Evolutionary conservation across 2,329 filamentous ascomycete genomes (phyloP).

Genomic region (Curvularia lunata): DNA sequence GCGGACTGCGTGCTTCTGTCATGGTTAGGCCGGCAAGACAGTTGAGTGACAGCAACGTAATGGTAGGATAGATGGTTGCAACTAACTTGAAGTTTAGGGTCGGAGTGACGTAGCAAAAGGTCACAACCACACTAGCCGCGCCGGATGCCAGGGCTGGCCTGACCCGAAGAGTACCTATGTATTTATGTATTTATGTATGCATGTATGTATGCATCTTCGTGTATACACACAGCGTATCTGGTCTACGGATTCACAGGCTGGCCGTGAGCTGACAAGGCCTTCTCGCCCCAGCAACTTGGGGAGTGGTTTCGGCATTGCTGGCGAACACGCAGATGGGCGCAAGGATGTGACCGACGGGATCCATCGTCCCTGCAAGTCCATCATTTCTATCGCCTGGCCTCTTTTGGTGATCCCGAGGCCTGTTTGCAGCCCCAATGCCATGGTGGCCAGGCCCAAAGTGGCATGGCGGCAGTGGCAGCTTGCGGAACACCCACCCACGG

Average conservation of each 20-base stretch:
- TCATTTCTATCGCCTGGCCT: conserved; percentile 6
- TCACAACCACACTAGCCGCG: conserved; percentile 13
- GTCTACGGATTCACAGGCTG: background rate
- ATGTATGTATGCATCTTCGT: background rate
- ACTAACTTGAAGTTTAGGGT: background rate
- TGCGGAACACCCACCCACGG: conserved; percentile 14
- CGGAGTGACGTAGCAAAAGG: conserved; percentile 17
- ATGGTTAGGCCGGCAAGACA: conserved; percentile 4
- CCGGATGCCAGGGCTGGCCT: background rate
- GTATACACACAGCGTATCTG: background rate
- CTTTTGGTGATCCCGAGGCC: conserved; percentile 7
- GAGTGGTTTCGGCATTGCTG: background rate
- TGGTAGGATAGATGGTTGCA: background rate
- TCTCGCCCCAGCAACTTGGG: background rate
- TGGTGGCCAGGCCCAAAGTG: conserved; percentile 15
- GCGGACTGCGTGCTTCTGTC: conserved; percentile 22
- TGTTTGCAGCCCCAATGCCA: conserved; percentile 13
- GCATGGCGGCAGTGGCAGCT: conserved; percentile 11
- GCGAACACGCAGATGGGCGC: conserved; percentile 7
- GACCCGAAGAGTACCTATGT: too few species aligned
- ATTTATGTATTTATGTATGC: background rate
- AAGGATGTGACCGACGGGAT: conserved; percentile 6
- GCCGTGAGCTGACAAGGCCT: background rate
- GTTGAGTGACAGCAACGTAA: background rate
- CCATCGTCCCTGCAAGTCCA: background rate